Percentiles rank a stretch among this genome's conserved stretches.
Conservation (phyloP, 176 grass and related monocot genomes). For the Chrysopogon serrulatus region DNA sequence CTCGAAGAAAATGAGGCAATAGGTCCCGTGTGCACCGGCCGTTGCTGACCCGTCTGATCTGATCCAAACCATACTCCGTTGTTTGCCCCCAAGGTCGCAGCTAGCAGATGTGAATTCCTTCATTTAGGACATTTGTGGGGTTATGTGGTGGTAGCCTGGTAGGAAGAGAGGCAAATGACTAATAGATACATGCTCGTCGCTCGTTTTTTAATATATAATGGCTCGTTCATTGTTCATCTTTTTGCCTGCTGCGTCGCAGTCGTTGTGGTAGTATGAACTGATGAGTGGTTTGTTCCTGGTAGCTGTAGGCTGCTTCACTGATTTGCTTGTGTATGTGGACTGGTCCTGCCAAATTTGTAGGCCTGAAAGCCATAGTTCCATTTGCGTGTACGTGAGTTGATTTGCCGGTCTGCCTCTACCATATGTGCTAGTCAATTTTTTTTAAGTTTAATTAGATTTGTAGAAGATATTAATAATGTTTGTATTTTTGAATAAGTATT, state of each 20-base stretch:
- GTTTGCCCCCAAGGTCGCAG: not conserved
- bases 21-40: not conserved
- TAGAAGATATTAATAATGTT: too few relatives aligned
- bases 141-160: not conserved
- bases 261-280: not conserved
- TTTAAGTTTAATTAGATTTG: too few relatives aligned
- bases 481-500: too few relatives aligned
- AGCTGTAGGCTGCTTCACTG: not conserved
- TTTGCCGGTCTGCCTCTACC: too few relatives aligned
- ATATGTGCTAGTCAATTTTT: too few relatives aligned
- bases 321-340: not conserved
- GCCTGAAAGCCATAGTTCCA: too few relatives aligned
- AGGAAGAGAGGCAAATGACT: conserved; percentile 20
- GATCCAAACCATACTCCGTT: conserved; percentile 20
- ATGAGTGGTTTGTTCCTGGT: not conserved
- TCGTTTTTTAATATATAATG: conserved; percentile 2
- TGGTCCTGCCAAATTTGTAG: not conserved
- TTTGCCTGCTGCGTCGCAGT: not conserved
- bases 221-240: not conserved
- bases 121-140: conserved; percentile 13
- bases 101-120: conserved; percentile 33
- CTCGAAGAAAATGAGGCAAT: conserved; percentile 60
- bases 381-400: too few relatives aligned
- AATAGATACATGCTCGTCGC: not conserved
- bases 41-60: conserved; percentile 34